Conservation (phyloP, 1,139 yeast species). For the Kodamaea plutei region DNA sequence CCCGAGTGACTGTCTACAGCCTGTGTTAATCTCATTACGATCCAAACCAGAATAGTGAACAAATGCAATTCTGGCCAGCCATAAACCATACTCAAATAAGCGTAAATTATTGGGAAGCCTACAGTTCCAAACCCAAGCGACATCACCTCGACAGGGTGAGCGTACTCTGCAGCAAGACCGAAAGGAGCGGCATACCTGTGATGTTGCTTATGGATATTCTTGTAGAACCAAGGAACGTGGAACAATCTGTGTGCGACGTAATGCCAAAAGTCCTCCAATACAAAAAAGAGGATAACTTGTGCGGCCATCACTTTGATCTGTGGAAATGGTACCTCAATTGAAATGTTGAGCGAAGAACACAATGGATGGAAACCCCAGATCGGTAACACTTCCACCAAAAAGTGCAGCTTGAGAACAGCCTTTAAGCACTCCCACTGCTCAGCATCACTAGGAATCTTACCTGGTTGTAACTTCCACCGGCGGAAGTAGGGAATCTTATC, state of each 20-base stretch:
- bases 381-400: slow-evolving; percentile 89
- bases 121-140: slow-evolving; percentile 91
- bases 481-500: slow-evolving; percentile 74
- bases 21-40: slow-evolving; percentile 81
- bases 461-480: slow-evolving; percentile 77
- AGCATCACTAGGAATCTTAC: slow-evolving; percentile 66
- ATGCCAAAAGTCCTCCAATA: slow-evolving; percentile 92
- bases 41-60: slow-evolving; percentile 83
- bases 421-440: slow-evolving; percentile 93
- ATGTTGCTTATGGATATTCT: slow-evolving; percentile 91
- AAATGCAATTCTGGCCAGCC: slow-evolving; percentile 68
- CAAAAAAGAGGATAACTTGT: slow-evolving; percentile 73
- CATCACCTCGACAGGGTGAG: slow-evolving; percentile 91
- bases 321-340: slow-evolving; percentile 83
- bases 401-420: slow-evolving; percentile 77
- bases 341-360: slow-evolving; percentile 71
- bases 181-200: slow-evolving; percentile 97
- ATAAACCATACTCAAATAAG: slow-evolving; percentile 27
- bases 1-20: slow-evolving; percentile 98
- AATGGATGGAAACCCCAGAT: slow-evolving; percentile 95
- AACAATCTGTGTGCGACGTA: slow-evolving; percentile 89
- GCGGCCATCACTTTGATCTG: slow-evolving; percentile 46
- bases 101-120: slow-evolving; percentile 75
- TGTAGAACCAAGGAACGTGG: slow-evolving; percentile 83
- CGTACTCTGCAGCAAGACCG: slow-evolving; percentile 94